These are phyloP conservation scores for Gamarada debralockiae DNA, from an alignment of 495 filamentous ascomycete species.

Conservation along the genomic window DNA sequence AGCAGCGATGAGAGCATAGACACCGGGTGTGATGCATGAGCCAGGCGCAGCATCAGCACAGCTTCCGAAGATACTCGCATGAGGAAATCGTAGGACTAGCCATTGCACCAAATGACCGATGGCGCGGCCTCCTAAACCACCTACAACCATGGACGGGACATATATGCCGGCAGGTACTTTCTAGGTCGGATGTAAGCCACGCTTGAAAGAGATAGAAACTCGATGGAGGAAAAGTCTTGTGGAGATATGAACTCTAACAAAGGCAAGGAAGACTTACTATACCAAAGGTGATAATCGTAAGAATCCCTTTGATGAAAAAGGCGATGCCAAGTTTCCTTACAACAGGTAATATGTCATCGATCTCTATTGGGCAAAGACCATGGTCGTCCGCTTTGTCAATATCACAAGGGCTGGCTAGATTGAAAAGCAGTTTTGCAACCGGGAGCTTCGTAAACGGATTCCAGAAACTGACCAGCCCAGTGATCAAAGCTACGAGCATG, in stretches of 20 bases:
- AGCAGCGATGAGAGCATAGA: slow-evolving; percentile 92
- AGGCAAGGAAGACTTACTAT: slow-evolving; percentile 42
- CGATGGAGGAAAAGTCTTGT: background rate
- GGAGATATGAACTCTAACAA: background rate
- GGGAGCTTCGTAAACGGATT: slow-evolving; percentile 85
- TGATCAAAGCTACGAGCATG: slow-evolving; percentile 78
- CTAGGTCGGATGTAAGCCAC: slow-evolving; percentile 19
- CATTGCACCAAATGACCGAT: slow-evolving; percentile 88
- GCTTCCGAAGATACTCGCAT: slow-evolving; percentile 64
- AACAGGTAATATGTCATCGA: slow-evolving; percentile 69
- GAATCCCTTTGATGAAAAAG: slow-evolving; percentile 82
- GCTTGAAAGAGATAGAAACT: background rate
- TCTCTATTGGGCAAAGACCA: slow-evolving; percentile 70
- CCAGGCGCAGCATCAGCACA: slow-evolving; percentile 67
- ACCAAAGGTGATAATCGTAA: slow-evolving; percentile 87
- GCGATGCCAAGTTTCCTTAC: slow-evolving; percentile 68
- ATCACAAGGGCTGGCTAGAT: slow-evolving; percentile 82
- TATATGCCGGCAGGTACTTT: slow-evolving; percentile 97
- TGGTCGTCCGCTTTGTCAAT: slow-evolving; percentile 54
- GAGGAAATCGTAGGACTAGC: slow-evolving; percentile 67
- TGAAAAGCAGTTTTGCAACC: slow-evolving; percentile 85
- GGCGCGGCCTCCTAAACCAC: slow-evolving; percentile 85
- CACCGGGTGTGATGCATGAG: slow-evolving; percentile 88
- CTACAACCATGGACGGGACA: slow-evolving; percentile 97
- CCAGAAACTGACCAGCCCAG: slow-evolving; percentile 87